Evolutionary conservation across 768 basidiomycete genomes (phyloP), one percentile per base, ranked within the genome.

Genomic region (Psilocybe tampanensis): DNA sequence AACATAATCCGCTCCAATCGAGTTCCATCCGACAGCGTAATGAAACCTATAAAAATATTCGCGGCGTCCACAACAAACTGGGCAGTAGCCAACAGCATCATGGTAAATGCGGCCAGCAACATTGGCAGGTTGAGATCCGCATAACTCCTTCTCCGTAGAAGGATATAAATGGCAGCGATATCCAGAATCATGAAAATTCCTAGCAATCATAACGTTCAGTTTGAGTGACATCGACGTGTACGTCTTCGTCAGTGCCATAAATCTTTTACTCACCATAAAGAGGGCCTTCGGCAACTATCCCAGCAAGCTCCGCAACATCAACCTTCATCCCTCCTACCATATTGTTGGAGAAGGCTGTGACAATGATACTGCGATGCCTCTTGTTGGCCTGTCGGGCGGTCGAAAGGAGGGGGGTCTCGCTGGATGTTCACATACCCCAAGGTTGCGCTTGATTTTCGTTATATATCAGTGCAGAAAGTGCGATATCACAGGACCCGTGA

Each of bases 81-180:
- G 2, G 58, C 58, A 7, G 58, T 59, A 8, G 58, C 58, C 26
- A 54, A 47, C n/a, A 59, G 53, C 32, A 59, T 45, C 58, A 59
- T 59, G 17, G 42, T 39, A 15, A 59, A 42, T 22, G 58, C 58
- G 11, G 58, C 54, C 17, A 51, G 29, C n/a, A 53, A 49, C 58
- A 59, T 59, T 15, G 58, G 58, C n/a, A 59, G 12, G 23, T 59
- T 59, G 22, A 59, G 54, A 34, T 47, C 43, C n/a, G 54, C 53
- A 1, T 8, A 7, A 8, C 24, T n/a, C 23, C 53, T 55, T 54
- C 23, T 50, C 34, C 15, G 54, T 29, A 48, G 49, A 36, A 59
- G 54, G 6, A 59, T 43, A 23, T 59, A 59, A 5, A 47, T 47
- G 12, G 58, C 54, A 26, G 54, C 58, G 22, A 55, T 50, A 18